Conservation (phyloP, 1,284 basidiomycete species). For the Rhodotorula sp. region DNA sequence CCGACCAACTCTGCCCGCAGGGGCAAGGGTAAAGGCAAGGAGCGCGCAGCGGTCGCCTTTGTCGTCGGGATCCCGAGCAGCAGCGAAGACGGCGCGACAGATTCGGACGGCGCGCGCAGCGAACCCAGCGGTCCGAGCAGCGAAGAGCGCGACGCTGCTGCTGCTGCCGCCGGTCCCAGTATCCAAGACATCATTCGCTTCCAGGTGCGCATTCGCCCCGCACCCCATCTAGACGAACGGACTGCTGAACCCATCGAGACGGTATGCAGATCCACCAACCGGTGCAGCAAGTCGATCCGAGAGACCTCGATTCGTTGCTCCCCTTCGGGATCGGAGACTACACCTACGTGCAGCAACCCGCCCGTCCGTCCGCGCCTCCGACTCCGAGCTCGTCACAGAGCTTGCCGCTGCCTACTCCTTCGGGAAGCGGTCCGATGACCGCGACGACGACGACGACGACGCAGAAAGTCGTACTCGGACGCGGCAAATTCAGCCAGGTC, state of each 20-base stretch:
- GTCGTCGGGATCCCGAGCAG: slow-evolving; percentile 25
- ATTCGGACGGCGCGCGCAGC: neutral
- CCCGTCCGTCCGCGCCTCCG: neutral
- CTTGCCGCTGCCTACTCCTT: neutral
- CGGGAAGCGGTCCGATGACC: neutral
- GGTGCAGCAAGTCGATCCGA: slow-evolving; percentile 17
- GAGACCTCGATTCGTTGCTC: slow-evolving; percentile 46
- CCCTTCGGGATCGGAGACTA: slow-evolving; percentile 52
- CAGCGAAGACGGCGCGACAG: slow-evolving; percentile 22
- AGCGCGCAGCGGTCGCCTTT: slow-evolving; percentile 25
- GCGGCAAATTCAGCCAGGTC: slow-evolving; percentile 55
- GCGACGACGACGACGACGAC: neutral
- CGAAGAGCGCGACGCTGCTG: neutral
- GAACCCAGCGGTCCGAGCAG: neutral
- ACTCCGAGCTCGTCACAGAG: neutral
- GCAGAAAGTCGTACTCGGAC: slow-evolving; percentile 48
- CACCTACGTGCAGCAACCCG: slow-evolving; percentile 45
- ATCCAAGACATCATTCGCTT: slow-evolving; percentile 26
- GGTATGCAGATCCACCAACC: slow-evolving; percentile 25
- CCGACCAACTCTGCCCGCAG: neutral
- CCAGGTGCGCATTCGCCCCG: slow-evolving; percentile 19
- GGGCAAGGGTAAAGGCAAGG: slow-evolving; percentile 10
- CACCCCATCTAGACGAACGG: too few species aligned
- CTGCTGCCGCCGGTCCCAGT: neutral
- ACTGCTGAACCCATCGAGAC: neutral